Evolutionary conservation across 2,329 filamentous ascomycete genomes (phyloP).

Genomic region (Colletotrichum melonis): DNA sequence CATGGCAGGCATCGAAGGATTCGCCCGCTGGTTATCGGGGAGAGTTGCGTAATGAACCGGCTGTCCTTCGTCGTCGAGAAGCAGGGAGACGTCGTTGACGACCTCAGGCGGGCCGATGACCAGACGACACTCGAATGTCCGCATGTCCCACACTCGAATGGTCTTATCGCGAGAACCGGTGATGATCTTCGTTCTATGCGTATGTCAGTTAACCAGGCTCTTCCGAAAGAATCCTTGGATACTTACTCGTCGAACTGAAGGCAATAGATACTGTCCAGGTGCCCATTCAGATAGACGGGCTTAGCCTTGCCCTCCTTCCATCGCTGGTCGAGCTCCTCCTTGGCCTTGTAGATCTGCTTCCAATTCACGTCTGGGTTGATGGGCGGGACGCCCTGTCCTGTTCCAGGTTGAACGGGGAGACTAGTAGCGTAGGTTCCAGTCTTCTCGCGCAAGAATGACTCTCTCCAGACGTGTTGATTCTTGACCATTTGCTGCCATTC

Average conservation of each 20-base stretch:
- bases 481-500: conserved; percentile 59
- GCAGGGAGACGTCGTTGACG: conserved; percentile 62
- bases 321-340: conserved; percentile 78
- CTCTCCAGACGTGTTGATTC: conserved; percentile 72
- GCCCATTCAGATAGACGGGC: conserved; percentile 90
- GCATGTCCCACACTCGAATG: conserved; percentile 95
- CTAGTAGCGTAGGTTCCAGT: conserved; percentile 70
- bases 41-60: conserved; percentile 67
- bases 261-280: conserved; percentile 97
- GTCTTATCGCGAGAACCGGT: conserved; percentile 96
- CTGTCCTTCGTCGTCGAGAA: conserved; percentile 62
- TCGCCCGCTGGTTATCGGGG: conserved; percentile 58
- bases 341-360: conserved; percentile 85
- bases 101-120: conserved; percentile 85
- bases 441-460: conserved; percentile 72
- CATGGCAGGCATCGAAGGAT: conserved; percentile 63
- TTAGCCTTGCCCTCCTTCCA: conserved; percentile 85
- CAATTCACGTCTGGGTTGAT: conserved; percentile 77
- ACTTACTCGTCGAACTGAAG: conserved; percentile 95
- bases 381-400: conserved; percentile 67
- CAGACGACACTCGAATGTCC: conserved; percentile 84
- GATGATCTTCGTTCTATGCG: conserved; percentile 86
- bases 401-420: conserved; percentile 61
- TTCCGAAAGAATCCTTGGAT: too few relatives aligned
- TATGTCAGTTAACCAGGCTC: conserved; percentile 45